Evolutionary conservation across 495 filamentous ascomycete genomes (phyloP).

Genomic region (Neurospora tetrasperma): DNA sequence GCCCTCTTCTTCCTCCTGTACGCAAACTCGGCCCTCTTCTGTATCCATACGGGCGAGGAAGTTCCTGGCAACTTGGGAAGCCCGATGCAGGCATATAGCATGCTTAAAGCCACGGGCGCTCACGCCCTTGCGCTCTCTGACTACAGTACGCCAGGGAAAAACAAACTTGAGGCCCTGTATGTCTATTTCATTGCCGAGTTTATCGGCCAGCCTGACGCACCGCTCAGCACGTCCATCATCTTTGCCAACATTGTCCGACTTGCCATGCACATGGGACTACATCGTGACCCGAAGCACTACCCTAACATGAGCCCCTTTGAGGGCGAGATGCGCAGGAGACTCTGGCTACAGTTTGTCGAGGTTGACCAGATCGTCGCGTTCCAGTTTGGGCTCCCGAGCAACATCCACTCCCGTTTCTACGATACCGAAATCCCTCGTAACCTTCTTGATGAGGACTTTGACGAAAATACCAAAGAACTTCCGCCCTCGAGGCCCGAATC

Average conservation of each 20-base stretch:
- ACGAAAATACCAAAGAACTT: conserved; percentile 19
- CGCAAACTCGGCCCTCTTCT: conserved; percentile 15
- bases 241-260: conserved; percentile 27
- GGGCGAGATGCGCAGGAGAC: conserved; percentile 28
- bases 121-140: conserved; percentile 30
- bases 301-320: conserved; percentile 23
- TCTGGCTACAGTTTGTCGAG: conserved; percentile 25
- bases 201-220: conserved; percentile 19
- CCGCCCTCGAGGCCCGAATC: conserved; percentile 28
- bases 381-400: conserved; percentile 25
- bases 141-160: conserved; percentile 31
- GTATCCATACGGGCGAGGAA: conserved; percentile 13
- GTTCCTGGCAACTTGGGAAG: conserved; percentile 15
- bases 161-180: conserved; percentile 32
- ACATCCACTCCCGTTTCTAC: conserved; percentile 12
- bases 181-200: conserved; percentile 29
- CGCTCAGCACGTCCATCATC: conserved; percentile 31
- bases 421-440: conserved; percentile 31
- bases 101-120: conserved; percentile 19
- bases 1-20: conserved; percentile 24
- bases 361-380: conserved; percentile 18
- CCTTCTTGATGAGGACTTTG: conserved; percentile 28
- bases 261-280: conserved; percentile 33
- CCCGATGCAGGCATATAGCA: conserved; percentile 2
- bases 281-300: conserved; percentile 30